These are phyloP conservation scores for Gonium pectorale DNA, from an alignment of 139 green algal genomes.

Conservation along the genomic window DNA sequence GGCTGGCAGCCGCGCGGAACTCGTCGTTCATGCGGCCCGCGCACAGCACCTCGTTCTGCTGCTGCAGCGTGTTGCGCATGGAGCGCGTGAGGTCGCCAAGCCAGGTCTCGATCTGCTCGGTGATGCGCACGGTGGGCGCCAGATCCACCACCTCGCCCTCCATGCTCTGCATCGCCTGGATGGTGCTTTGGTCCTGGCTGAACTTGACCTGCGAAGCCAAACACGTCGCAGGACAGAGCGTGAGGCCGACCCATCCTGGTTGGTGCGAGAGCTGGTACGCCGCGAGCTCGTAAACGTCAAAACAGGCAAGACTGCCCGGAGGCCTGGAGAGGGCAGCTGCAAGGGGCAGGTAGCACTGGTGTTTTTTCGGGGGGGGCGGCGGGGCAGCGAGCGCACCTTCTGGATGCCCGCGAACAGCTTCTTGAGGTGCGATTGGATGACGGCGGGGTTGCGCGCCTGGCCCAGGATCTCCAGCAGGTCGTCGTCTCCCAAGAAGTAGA, in stretches of 20 bases:
- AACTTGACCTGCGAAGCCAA: constrained; percentile 55
- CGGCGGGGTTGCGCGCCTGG: constrained; percentile 75
- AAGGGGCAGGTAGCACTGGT: not conserved
- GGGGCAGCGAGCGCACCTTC: constrained; percentile 54
- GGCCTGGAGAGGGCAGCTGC: no score
- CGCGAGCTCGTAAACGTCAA: no score
- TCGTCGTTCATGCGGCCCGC: constrained; percentile 54
- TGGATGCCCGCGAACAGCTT: constrained; percentile 92
- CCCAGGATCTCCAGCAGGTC: constrained; percentile 90
- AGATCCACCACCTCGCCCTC: constrained; percentile 80
- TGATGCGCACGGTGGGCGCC: constrained; percentile 62
- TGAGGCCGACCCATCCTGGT: no score
- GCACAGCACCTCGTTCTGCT: constrained; percentile 53
- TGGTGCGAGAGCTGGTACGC: no score
- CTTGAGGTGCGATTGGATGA: constrained; percentile 89
- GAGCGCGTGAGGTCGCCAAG: constrained; percentile 62
- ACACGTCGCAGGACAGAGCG: no score
- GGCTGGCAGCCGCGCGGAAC: constrained; percentile 63
- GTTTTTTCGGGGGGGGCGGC: not conserved
- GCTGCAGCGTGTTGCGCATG: constrained; percentile 65
- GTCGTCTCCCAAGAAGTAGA: constrained; percentile 93
- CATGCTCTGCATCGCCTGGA: constrained; percentile 73
- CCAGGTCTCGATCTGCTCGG: constrained; percentile 73
- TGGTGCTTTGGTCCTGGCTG: constrained; percentile 57
- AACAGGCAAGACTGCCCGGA: no score